Evolutionary conservation across 768 basidiomycete genomes (phyloP).

Genomic region (Hysterangium stoloniferum): DNA sequence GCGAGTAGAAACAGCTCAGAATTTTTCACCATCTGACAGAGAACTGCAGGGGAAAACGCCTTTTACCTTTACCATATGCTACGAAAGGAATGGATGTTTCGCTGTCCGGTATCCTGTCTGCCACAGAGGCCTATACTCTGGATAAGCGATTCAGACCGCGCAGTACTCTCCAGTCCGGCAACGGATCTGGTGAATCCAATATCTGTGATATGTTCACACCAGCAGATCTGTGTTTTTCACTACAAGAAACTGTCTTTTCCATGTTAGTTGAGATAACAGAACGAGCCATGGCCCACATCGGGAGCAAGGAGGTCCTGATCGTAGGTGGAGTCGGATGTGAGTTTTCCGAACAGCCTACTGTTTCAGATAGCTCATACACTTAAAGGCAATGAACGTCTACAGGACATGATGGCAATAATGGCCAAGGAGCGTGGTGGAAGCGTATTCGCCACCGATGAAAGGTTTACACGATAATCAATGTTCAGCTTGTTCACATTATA

Average conservation of each 20-base stretch:
- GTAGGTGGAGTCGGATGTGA: conserved; percentile 99
- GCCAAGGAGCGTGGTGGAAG: conserved; percentile 79
- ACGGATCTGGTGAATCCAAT: conserved; percentile 27
- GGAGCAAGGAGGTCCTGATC: conserved; percentile 91
- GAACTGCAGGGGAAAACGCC: conserved; percentile 61
- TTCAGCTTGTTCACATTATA: neutral
- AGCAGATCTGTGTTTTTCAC: conserved; percentile 92
- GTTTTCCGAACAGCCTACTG: conserved; percentile 24
- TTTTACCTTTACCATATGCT: conserved; percentile 83
- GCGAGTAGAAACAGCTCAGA: conserved; percentile 32
- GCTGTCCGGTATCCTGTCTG: conserved; percentile 87
- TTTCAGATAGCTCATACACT: conserved; percentile 1
- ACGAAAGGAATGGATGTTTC: conserved; percentile 99
- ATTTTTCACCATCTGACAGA: conserved; percentile 5
- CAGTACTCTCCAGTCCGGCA: conserved; percentile 14
- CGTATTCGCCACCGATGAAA: conserved; percentile 93
- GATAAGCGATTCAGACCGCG: conserved; percentile 76
- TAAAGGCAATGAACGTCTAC: conserved; percentile 85
- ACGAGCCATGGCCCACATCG: conserved; percentile 97
- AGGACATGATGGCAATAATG: conserved; percentile 99
- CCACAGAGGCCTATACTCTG: conserved; percentile 77
- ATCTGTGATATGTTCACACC: conserved; percentile 77
- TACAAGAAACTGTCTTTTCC: conserved; percentile 94
- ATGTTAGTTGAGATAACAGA: conserved; percentile 99
- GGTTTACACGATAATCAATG: conserved; percentile 39